phyloP scores from a whole-genome alignment of 164 flowering plant species.

The Houttuynia cordata region DNA sequence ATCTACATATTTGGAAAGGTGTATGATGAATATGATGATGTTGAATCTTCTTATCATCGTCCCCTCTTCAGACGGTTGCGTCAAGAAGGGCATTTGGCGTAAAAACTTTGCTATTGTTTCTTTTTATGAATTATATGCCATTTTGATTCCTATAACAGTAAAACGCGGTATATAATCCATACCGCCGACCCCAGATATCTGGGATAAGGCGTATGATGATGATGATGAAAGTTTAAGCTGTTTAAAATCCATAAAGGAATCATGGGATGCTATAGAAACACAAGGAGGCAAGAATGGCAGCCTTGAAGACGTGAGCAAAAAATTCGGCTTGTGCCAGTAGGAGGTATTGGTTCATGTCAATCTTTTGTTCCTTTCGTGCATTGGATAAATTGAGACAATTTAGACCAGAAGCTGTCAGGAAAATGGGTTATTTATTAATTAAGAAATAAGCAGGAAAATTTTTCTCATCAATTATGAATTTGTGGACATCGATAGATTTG shows the following conservation, averaged over 20 bases:
- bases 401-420: background rate
- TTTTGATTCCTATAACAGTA: too few relatives aligned
- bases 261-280: conserved; percentile 47
- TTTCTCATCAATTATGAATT: background rate
- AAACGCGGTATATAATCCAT: too few relatives aligned
- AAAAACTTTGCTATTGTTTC: too few relatives aligned
- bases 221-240: conserved; percentile 71
- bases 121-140: too few relatives aligned
- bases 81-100: too few relatives aligned
- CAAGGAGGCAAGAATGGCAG: conserved; percentile 47
- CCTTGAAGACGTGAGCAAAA: conserved; percentile 36
- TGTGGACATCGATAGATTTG: background rate
- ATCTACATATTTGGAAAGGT: too few relatives aligned
- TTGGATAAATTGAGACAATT: background rate
- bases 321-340: conserved; percentile 62
- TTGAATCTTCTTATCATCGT: too few relatives aligned
- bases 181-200: too few relatives aligned
- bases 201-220: too few relatives aligned
- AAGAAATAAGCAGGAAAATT: too few relatives aligned
- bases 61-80: too few relatives aligned
- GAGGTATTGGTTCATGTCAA: background rate
- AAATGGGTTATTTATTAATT: background rate
- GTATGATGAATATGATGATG: too few relatives aligned
- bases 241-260: conserved; percentile 60
- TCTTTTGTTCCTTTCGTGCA: background rate